Conservation (phyloP, 441 rosid species). For the Syzygium syzygioides region DNA sequence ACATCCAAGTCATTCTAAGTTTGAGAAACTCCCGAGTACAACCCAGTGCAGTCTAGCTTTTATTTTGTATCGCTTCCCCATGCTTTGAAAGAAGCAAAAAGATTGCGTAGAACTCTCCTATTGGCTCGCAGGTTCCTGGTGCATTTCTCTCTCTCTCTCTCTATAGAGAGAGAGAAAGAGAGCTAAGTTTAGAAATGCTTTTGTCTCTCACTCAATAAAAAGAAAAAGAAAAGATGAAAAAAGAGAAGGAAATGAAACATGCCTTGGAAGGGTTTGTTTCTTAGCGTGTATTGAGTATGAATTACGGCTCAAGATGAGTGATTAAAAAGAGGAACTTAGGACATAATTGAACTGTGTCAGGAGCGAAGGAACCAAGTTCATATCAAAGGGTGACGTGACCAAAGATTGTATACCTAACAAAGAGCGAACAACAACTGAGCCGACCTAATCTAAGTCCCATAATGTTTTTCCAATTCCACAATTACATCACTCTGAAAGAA, state of each 20-base stretch:
- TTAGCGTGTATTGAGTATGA: background rate
- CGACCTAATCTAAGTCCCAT: constrained; percentile 25
- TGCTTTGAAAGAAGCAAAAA: constrained; percentile 28
- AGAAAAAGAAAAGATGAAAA: background rate
- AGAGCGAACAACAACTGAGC: constrained; percentile 17
- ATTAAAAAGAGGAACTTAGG: constrained; percentile 22
- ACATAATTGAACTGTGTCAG: constrained; percentile 32
- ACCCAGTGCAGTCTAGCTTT: constrained; percentile 46
- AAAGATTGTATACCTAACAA: constrained; percentile 51
- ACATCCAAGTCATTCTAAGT: constrained; percentile 1
- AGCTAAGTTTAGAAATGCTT: background rate
- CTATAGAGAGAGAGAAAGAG: background rate
- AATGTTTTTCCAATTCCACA: background rate
- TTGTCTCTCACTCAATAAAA: background rate
- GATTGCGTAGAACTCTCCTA: constrained; percentile 25
- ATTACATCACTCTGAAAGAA: background rate
- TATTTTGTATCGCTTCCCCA: constrained; percentile 20
- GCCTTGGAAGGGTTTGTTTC: background rate
- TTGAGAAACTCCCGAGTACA: constrained; percentile 27
- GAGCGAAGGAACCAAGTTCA: constrained; percentile 27
- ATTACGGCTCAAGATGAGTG: background rate
- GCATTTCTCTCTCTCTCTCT: constrained; percentile 22
- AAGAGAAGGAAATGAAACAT: background rate
- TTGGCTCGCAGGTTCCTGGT: constrained; percentile 38
- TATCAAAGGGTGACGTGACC: constrained; percentile 62